A percentile compares a stretch with the other conserved stretches of the same genome.
phyloP scores from a whole-genome alignment of 2,329 filamentous ascomycete genomes.

The Emergomyces orientalis region DNA sequence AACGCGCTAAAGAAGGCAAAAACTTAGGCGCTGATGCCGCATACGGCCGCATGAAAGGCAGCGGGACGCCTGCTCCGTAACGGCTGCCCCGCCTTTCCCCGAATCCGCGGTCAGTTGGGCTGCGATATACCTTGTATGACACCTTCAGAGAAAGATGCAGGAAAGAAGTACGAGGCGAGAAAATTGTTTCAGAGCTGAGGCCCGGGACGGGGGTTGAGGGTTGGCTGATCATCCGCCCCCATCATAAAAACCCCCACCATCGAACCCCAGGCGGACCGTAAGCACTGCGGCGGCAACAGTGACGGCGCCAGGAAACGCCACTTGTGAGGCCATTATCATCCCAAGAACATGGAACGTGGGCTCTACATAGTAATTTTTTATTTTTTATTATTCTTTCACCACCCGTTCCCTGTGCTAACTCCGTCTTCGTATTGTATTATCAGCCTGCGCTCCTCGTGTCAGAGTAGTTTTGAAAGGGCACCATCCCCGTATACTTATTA shows the following conservation, averaged over 20 bases:
- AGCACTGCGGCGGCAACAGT: neutral
- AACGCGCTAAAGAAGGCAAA: neutral
- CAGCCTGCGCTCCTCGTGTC: neutral
- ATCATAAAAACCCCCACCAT: neutral
- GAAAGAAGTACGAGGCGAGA: neutral
- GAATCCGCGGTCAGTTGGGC: neutral
- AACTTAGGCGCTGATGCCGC: neutral
- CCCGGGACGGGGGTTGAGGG: neutral
- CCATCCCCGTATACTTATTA: too few relatives aligned
- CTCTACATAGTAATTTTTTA: neutral
- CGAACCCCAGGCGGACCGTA: neutral
- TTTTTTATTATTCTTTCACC: neutral
- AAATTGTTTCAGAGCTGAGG: neutral
- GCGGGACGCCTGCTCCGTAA: neutral
- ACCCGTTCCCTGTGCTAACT: neutral
- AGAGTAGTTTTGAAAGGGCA: too few relatives aligned
- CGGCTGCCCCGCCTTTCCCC: neutral
- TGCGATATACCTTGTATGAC: neutral
- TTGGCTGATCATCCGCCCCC: neutral
- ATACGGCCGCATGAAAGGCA: neutral
- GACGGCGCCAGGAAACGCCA: neutral
- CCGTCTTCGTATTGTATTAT: neutral
- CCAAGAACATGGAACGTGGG: constrained; percentile 1
- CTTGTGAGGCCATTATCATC: neutral
- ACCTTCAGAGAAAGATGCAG: neutral